Conservation (phyloP, 257 asterid species). For the Striga asiatica region DNA sequence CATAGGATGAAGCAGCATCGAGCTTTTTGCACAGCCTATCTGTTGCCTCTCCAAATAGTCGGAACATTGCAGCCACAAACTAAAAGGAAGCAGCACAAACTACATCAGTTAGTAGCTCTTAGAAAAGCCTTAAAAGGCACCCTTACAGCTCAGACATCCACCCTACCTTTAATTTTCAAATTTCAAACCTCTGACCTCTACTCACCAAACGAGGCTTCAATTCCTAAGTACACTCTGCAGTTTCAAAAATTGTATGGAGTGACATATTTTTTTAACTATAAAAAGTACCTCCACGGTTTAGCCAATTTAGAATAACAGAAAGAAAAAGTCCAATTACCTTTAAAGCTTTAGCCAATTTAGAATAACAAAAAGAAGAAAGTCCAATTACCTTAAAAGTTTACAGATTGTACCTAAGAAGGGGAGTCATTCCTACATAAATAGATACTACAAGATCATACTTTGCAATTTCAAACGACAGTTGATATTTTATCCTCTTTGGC, state of each 20-base stretch:
- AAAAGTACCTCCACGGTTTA: not conserved
- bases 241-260: not conserved
- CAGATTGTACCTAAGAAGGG: too few relatives aligned
- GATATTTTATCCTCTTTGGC: not conserved
- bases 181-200: too few relatives aligned
- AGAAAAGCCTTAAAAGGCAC: too few relatives aligned
- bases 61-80: conserved; percentile 92
- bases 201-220: too few relatives aligned
- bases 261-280: not conserved
- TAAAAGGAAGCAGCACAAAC: conserved; percentile 19
- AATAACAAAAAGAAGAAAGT: too few relatives aligned
- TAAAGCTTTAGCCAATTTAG: not conserved
- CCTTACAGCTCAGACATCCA: too few relatives aligned
- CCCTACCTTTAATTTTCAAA: too few relatives aligned
- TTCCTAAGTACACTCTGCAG: too few relatives aligned
- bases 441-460: too few relatives aligned
- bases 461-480: not conserved
- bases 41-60: conserved; percentile 82
- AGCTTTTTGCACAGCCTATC: conserved; percentile 75
- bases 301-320: not conserved
- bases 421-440: too few relatives aligned
- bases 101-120: conserved; percentile 8
- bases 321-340: not conserved
- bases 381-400: not conserved
- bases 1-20: conserved; percentile 84